phyloP scores from a whole-genome alignment of 169 alveolate genomes.

The Cyclospora cayetanensis region DNA sequence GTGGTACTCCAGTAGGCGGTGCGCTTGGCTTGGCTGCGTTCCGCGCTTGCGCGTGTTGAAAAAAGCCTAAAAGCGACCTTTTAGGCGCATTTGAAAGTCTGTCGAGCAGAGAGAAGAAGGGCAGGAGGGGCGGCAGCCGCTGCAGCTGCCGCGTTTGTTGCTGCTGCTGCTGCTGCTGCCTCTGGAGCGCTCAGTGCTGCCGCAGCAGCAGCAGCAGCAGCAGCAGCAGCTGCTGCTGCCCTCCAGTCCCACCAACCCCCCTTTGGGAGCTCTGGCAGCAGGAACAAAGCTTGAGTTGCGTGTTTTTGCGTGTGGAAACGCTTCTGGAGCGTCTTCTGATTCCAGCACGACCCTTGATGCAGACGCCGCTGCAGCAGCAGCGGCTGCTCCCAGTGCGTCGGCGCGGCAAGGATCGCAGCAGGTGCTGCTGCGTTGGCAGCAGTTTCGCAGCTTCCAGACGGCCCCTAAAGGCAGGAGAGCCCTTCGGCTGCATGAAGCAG shows the following conservation, averaged over 20 bases:
- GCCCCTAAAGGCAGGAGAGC: background rate
- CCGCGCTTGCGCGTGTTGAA: no score
- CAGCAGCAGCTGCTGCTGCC: conserved; percentile 23
- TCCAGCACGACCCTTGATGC: background rate
- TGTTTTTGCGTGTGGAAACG: no score
- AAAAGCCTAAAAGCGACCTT: no score
- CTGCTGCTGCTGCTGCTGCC: conserved; percentile 48
- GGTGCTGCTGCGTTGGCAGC: background rate
- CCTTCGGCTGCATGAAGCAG: no score
- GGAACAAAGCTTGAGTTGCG: no score
- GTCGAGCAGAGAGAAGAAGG: no score
- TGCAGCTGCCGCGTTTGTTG: conserved; percentile 12
- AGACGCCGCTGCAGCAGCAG: conserved; percentile 38
- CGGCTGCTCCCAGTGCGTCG: background rate
- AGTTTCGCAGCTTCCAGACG: no score
- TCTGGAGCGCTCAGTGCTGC: background rate
- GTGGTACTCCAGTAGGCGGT: no score
- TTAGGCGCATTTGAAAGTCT: no score
- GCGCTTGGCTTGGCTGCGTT: no score
- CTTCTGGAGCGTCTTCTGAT: background rate
- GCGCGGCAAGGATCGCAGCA: background rate
- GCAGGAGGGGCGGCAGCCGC: conserved; percentile 38
- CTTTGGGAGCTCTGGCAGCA: no score
- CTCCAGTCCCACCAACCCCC: no score
- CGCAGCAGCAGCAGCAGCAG: conserved; percentile 20